These are phyloP conservation scores for Solanum clarkiae DNA, from an alignment of 257 asterid species.

Conservation along the genomic window DNA sequence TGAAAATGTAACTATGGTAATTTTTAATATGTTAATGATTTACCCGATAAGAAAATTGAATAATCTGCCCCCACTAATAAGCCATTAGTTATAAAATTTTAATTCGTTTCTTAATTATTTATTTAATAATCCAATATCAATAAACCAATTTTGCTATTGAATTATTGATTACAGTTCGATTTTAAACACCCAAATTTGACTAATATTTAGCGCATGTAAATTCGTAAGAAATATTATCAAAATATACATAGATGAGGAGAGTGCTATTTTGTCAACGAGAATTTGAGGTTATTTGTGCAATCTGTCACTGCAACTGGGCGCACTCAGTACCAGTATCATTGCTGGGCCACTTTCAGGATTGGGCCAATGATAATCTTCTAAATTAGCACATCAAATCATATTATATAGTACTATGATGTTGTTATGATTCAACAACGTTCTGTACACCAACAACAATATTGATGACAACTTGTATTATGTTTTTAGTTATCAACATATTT, in stretches of 20 bases:
- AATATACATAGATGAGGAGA: too few species aligned
- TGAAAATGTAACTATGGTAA: too few species aligned
- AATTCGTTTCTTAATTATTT: too few species aligned
- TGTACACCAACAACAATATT: not conserved
- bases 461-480: not conserved
- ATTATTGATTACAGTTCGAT: too few species aligned
- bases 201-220: not conserved
- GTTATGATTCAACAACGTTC: not conserved
- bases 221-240: not conserved
- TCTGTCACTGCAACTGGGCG: not conserved
- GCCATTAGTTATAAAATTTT: too few species aligned
- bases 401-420: not conserved
- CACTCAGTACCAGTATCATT: not conserved
- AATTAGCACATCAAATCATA: not conserved
- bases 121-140: too few species aligned
- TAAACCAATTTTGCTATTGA: too few species aligned
- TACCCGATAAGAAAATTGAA: too few species aligned
- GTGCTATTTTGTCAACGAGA: not conserved
- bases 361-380: not conserved
- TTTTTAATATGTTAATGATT: too few species aligned
- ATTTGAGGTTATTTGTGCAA: not conserved
- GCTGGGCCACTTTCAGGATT: not conserved
- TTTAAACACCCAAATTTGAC: not conserved
- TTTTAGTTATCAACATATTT: not conserved
- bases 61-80: too few species aligned